Evolutionary conservation across 495 filamentous ascomycete genomes (phyloP).

Genomic region (Penicillium paxilli): DNA sequence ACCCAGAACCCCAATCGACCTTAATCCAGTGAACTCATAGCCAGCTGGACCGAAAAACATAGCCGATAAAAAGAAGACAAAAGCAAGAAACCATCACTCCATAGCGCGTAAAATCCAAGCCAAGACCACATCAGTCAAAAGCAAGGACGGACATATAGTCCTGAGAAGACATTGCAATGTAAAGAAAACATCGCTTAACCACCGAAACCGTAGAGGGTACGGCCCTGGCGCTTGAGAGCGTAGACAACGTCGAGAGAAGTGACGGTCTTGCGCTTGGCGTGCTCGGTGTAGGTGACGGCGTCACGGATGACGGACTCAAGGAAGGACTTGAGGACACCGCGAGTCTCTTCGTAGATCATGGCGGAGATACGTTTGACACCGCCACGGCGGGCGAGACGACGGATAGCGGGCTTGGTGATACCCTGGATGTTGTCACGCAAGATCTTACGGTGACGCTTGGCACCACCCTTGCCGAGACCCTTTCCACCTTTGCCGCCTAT

Average conservation of each 20-base stretch:
- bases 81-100: slow-evolving; percentile 29
- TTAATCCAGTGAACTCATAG: neutral
- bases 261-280: slow-evolving; percentile 97
- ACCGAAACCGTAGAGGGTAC: slow-evolving; percentile 98
- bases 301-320: slow-evolving; percentile 76
- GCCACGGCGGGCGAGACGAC: slow-evolving; percentile 62
- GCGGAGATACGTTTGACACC: slow-evolving; percentile 69
- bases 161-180: neutral
- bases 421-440: slow-evolving; percentile 98
- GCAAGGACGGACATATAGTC: neutral
- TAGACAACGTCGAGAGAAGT: slow-evolving; percentile 95
- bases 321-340: slow-evolving; percentile 67
- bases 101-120: slow-evolving; percentile 22
- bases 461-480: slow-evolving; percentile 85
- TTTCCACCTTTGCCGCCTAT: slow-evolving; percentile 91
- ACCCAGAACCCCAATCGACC: slow-evolving; percentile 8
- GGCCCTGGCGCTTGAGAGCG: slow-evolving; percentile 91
- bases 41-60: neutral
- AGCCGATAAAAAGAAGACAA: slow-evolving; percentile 7
- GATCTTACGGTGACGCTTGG: slow-evolving; percentile 99
- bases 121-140: neutral
- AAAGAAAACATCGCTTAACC: slow-evolving; percentile 69
- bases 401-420: slow-evolving; percentile 72
- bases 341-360: slow-evolving; percentile 72
- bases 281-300: slow-evolving; percentile 97